Percentiles rank a stretch among this genome's conserved stretches.
phyloP scores from a whole-genome alignment of 1,284 basidiomycete species.

The Mrakiaceae sp. region DNA sequence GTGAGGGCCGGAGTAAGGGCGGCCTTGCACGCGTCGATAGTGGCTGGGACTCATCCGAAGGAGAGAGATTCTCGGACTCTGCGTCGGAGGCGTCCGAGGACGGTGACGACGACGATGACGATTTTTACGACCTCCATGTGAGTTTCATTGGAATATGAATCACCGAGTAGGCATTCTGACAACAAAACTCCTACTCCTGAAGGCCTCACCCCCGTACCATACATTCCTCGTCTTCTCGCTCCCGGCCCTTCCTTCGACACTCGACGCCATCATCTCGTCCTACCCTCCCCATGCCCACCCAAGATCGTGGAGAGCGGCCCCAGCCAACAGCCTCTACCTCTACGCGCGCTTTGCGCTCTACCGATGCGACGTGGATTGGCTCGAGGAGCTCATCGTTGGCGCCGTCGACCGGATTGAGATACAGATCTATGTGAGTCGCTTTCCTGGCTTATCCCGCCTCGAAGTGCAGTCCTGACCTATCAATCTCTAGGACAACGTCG shows the following conservation, averaged over 20 bases:
- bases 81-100: conserved; percentile 34
- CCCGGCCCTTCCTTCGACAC: conserved; percentile 58
- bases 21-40: conserved; percentile 22
- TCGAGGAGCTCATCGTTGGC: conserved; percentile 82
- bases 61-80: conserved; percentile 47
- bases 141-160: conserved; percentile 11
- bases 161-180: conserved; percentile 18
- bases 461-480: not conserved
- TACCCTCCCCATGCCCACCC: conserved; percentile 41
- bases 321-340: conserved; percentile 70
- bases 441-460: conserved; percentile 4
- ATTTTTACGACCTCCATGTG: conserved; percentile 1
- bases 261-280: conserved; percentile 67
- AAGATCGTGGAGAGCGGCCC: conserved; percentile 55
- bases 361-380: conserved; percentile 72
- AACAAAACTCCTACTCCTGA: not conserved
- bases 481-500: conserved; percentile 51
- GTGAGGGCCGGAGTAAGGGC: conserved; percentile 44
- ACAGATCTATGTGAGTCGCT: conserved; percentile 64
- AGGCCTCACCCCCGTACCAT: conserved; percentile 45
- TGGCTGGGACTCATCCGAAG: too few relatives aligned
- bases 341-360: conserved; percentile 77
- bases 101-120: conserved; percentile 19
- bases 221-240: conserved; percentile 87
- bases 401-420: conserved; percentile 88